Evolutionary conservation across 2,329 filamentous ascomycete species (phyloP).

Genomic region (Ophiocordyceps camponoti-rufipedis): DNA sequence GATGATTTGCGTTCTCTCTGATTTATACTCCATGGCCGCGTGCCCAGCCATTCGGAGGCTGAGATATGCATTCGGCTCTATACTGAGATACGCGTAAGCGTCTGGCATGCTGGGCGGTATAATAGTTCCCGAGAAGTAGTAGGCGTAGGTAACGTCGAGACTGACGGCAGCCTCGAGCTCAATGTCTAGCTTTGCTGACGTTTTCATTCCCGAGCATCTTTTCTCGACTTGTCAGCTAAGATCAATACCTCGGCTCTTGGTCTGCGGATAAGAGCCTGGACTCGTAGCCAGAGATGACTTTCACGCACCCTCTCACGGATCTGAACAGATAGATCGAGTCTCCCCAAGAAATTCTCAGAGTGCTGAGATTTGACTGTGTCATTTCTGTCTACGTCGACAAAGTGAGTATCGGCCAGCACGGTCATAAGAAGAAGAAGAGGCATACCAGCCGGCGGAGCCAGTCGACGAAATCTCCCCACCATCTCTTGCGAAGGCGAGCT

Average conservation of each 20-base stretch:
- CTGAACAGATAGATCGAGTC: neutral
- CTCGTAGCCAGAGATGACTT: no score
- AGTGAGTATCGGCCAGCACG: neutral
- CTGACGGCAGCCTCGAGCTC: constrained; percentile 1
- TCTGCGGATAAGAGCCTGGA: no score
- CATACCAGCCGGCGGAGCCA: neutral
- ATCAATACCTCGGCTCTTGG: no score
- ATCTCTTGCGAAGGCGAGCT: neutral
- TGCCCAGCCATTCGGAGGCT: neutral
- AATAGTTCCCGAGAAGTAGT: neutral
- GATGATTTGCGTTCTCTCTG: neutral
- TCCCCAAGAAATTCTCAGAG: neutral
- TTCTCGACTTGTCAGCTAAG: neutral
- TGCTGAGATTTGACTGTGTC: neutral
- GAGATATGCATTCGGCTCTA: neutral
- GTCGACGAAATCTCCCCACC: neutral
- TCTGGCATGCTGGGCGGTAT: neutral
- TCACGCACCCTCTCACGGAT: neutral
- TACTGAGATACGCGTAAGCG: neutral
- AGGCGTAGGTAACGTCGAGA: neutral
- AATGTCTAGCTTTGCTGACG: neutral
- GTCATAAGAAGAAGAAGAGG: neutral
- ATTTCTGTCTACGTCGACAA: neutral
- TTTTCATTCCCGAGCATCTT: neutral
- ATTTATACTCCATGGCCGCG: neutral